Evolutionary conservation across 108 stramenopile species (phyloP).

Genomic region (Cylindrotheca closterium): DNA sequence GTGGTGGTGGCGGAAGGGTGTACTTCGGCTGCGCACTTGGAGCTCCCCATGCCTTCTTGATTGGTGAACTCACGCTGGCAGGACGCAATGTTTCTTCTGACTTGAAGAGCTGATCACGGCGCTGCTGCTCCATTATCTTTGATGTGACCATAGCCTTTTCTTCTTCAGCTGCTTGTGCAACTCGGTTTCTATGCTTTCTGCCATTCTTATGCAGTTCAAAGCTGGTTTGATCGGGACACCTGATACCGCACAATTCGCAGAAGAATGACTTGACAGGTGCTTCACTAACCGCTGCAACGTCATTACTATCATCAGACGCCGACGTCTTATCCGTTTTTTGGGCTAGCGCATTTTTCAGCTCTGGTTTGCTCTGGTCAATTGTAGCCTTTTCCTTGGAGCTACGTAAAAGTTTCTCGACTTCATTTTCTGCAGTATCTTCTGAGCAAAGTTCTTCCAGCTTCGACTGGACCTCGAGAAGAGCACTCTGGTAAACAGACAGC

Average conservation of each 20-base stretch:
- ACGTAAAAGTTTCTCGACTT: background rate
- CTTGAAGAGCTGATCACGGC: slow-evolving; percentile 19
- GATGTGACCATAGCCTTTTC: slow-evolving; percentile 60
- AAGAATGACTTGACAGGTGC: slow-evolving; percentile 18
- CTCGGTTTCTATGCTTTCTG: slow-evolving; percentile 79
- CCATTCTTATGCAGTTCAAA: slow-evolving; percentile 72
- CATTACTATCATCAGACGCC: background rate
- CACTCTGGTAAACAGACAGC: slow-evolving; percentile 33
- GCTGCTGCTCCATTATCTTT: slow-evolving; percentile 49
- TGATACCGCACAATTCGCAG: slow-evolving; percentile 63
- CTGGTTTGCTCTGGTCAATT: slow-evolving; percentile 1
- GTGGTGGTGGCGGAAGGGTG: slow-evolving; percentile 40
- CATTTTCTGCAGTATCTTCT: background rate
- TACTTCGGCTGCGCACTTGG: slow-evolving; percentile 29
- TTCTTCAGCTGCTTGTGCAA: slow-evolving; percentile 52
- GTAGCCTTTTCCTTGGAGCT: background rate
- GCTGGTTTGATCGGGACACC: slow-evolving; percentile 65
- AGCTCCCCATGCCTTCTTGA: slow-evolving; percentile 33
- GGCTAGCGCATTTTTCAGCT: background rate
- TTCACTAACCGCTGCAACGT: background rate
- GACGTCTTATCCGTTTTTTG: slow-evolving; percentile 1
- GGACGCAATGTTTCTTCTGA: slow-evolving; percentile 3
- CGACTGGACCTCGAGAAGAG: slow-evolving; percentile 40
- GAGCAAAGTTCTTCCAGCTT: slow-evolving; percentile 19
- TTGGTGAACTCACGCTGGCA: background rate